Percentiles rank a stretch among this genome's conserved stretches.
Conservation (phyloP, 495 filamentous ascomycete species). For the Articulospora tetracladia region DNA sequence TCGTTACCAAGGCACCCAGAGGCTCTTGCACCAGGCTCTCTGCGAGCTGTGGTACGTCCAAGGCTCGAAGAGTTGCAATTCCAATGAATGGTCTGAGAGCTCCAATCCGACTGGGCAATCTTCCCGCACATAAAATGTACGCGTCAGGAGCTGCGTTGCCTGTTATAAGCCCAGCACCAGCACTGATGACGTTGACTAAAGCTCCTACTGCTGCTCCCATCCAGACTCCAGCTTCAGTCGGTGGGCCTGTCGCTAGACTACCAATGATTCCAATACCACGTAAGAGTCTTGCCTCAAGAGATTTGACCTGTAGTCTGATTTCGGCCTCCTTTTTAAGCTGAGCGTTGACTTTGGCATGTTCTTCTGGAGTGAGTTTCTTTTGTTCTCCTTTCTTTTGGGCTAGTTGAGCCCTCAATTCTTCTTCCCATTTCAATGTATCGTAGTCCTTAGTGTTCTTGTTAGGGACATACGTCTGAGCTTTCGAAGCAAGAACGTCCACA, state of each 20-base stretch:
- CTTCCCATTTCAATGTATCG: slow-evolving; percentile 94
- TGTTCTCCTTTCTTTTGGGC: slow-evolving; percentile 88
- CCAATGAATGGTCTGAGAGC: slow-evolving; percentile 76
- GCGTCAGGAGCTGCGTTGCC: slow-evolving; percentile 74
- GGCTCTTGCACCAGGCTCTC: slow-evolving; percentile 71
- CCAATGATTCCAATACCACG: slow-evolving; percentile 82
- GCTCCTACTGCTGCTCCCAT: slow-evolving; percentile 72
- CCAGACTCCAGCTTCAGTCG: slow-evolving; percentile 80
- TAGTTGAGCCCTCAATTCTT: slow-evolving; percentile 82
- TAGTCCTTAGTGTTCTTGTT: slow-evolving; percentile 89
- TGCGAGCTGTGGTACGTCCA: slow-evolving; percentile 68
- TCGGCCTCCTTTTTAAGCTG: slow-evolving; percentile 82
- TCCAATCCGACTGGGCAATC: slow-evolving; percentile 72
- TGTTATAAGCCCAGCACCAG: slow-evolving; percentile 76
- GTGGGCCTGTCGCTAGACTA: slow-evolving; percentile 77
- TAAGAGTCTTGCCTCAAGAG: slow-evolving; percentile 62
- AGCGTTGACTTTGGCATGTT: slow-evolving; percentile 84
- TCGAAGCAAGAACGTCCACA: slow-evolving; percentile 83
- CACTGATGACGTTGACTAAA: slow-evolving; percentile 65
- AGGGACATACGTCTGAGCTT: slow-evolving; percentile 58
- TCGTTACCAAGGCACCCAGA: slow-evolving; percentile 79
- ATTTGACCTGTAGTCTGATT: slow-evolving; percentile 66
- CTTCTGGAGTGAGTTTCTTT: slow-evolving; percentile 85
- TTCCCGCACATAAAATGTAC: slow-evolving; percentile 72
- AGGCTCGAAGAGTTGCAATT: slow-evolving; percentile 74